phyloP scores from a whole-genome alignment of 2,329 filamentous ascomycete species.

The Cladosporium sp. region DNA sequence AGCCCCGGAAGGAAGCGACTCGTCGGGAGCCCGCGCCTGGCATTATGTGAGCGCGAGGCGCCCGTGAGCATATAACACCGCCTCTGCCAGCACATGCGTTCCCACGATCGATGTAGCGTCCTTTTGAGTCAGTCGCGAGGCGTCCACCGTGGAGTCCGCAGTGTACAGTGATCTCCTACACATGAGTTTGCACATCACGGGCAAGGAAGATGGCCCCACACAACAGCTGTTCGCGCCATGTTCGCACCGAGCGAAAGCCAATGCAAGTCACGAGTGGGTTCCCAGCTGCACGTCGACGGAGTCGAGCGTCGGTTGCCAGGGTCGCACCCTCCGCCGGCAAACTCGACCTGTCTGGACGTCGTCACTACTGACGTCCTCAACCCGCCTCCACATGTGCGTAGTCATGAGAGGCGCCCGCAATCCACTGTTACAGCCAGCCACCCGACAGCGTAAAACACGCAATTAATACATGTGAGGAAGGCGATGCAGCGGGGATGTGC shows the following conservation, averaged over 20 bases:
- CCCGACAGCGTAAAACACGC: neutral
- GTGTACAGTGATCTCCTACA: too few species aligned
- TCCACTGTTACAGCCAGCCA: neutral
- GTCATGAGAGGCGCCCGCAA: neutral
- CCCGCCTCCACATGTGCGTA: conserved; percentile 4
- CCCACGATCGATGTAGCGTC: too few species aligned
- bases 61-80: too few species aligned
- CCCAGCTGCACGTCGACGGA: conserved; percentile 3
- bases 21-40: too few species aligned
- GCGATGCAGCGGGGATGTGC: conserved; percentile 6
- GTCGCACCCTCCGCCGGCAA: neutral
- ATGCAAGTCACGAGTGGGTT: neutral
- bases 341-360: neutral
- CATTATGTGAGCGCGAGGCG: too few species aligned
- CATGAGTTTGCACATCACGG: too few species aligned
- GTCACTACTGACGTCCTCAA: neutral
- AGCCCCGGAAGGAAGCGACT: too few species aligned
- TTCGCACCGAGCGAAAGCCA: conserved; percentile 1
- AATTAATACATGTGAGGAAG: conserved; percentile 1
- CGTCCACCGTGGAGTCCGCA: too few species aligned
- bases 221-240: conserved; percentile 8
- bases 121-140: too few species aligned
- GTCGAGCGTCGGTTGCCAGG: conserved; percentile 1
- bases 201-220: conserved; percentile 4
- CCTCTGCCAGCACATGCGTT: too few species aligned